These are phyloP conservation scores for Poa pratensis DNA, from an alignment of 176 grass and related monocot genomes.

Conservation along the genomic window DNA sequence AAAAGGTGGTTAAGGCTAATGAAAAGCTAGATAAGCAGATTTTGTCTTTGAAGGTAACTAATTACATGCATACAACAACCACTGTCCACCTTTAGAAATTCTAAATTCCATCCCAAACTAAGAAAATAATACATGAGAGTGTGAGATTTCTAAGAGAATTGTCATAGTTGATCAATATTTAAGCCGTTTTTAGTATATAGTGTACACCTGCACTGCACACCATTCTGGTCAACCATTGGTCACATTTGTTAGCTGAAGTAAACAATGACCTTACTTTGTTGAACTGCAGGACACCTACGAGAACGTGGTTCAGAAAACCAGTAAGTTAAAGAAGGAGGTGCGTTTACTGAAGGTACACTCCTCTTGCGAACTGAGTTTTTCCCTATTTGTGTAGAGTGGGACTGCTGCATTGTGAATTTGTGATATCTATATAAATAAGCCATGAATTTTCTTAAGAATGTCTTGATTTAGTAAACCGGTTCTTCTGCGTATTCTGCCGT, in stretches of 20 bases:
- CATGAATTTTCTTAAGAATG: not conserved
- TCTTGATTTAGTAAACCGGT: not conserved
- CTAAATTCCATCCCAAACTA: conserved; percentile 8
- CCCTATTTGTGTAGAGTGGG: not conserved
- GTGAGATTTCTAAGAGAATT: not conserved
- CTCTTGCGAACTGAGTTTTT: not conserved
- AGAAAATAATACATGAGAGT: not conserved
- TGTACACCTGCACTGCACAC: no score
- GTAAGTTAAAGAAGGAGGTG: conserved; percentile 51
- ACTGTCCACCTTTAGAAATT: not conserved
- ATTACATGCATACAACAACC: not conserved
- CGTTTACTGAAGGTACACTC: conserved; percentile 54
- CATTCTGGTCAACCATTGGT: not conserved
- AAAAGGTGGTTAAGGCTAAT: conserved; percentile 44
- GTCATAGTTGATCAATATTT: not conserved
- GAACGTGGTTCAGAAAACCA: conserved; percentile 40
- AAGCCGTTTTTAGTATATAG: not conserved
- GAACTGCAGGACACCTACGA: conserved; percentile 58
- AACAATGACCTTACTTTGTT: not conserved
- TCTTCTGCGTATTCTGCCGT: not conserved
- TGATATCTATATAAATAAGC: not conserved
- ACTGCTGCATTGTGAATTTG: not conserved
- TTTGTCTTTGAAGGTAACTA: conserved; percentile 46
- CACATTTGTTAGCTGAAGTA: conserved; percentile 18
- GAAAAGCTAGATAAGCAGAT: conserved; percentile 58